Evolutionary conservation across 2,329 filamentous ascomycete species (phyloP), one percentile per base, ranked within the genome.

Genomic region (Diplodia seriata): DNA sequence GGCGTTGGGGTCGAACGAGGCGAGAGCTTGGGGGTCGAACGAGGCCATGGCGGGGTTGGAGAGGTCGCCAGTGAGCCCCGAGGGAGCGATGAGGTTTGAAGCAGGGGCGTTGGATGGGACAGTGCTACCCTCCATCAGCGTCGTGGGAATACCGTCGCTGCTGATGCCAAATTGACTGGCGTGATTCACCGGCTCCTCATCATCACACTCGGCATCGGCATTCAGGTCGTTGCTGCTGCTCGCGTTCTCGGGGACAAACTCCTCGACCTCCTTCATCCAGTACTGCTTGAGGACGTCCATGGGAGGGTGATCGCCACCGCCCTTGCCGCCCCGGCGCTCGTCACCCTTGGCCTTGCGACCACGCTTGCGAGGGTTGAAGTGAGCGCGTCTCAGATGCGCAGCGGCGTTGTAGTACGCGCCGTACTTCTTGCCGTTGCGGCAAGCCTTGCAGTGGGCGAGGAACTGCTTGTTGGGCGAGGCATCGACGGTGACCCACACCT

Each of bases 381-480:
- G 94, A 0, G 91, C 90, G 61, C 94, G 89, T 51, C 94, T 87
- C 9, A 98, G 85, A 76, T 98, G 94, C 0, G 93, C 94, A 0
- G 93, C 93, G 0, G 94, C 94, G 74, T 98, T 98, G 81, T 98
- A 97, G 81, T 97, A 95, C 18, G 91, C 92, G 3, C 91, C 91
- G 73, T 98, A 98, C 68, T 87, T 86, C 82, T 97, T 97, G 67
- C 85, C 81, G 54, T 85, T 85, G 59, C 85, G 86, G 78, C 94
- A 98, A 57, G 91, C 87, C 79, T 97, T 97, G 86, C 94, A 97
- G 72, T 91, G 90, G 62, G 84, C 83, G 40, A 98, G 85, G 50
- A 93, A 89, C 79, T 86, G 80, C 85, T 85, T 78, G 81, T 87
- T 76, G 72, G 84, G 73, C 78, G 86, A 81, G 29, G 85, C 85